Conservation (phyloP, 305 asterid species). For the Fraxinus velutina region DNA sequence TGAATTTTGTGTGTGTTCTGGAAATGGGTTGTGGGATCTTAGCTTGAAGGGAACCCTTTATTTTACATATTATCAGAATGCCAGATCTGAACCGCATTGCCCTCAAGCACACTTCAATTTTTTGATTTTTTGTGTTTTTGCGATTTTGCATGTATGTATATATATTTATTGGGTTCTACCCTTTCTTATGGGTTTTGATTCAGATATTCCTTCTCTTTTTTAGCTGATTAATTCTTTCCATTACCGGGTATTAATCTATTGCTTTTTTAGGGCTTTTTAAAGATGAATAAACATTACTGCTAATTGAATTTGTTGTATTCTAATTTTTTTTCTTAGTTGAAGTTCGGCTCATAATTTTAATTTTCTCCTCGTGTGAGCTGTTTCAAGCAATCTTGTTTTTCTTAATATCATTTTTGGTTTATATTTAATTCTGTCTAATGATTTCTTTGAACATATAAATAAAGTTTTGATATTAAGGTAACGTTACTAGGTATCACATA, state of each 20-base stretch:
- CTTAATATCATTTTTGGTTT: not conserved
- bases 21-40: constrained; percentile 30
- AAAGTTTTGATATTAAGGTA: not conserved
- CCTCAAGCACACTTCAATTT: constrained; percentile 11
- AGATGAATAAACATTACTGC: not conserved
- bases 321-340: not conserved
- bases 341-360: not conserved
- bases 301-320: not conserved
- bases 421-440: not conserved
- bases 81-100: constrained; percentile 57
- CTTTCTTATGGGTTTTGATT: constrained; percentile 8
- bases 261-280: not conserved
- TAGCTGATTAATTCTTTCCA: not conserved
- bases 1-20: constrained; percentile 14
- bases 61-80: constrained; percentile 29
- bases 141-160: constrained; percentile 14
- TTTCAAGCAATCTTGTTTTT: not conserved
- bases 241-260: not conserved
- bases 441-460: not conserved
- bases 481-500: not conserved
- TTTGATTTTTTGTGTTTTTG: not conserved
- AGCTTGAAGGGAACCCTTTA: constrained; percentile 11
- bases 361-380: not conserved
- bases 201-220: not conserved
- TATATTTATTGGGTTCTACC: not conserved